These are phyloP conservation scores for Candida suzukii DNA, from an alignment of 805 yeast genomes.

Conservation along the genomic window DNA sequence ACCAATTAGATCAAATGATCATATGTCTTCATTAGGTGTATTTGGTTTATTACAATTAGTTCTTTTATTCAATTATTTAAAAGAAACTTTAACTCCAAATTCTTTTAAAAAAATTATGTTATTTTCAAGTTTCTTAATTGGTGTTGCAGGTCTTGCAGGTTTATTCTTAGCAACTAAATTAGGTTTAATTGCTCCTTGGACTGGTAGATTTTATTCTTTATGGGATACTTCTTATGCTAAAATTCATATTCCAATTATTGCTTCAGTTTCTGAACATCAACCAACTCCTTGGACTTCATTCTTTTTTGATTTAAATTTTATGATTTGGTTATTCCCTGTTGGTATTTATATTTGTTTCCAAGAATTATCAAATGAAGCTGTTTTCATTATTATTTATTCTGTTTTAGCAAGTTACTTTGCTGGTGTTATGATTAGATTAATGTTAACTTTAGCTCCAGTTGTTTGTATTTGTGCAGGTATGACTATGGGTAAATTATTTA, in stretches of 20 bases:
- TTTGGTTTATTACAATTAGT: constrained; percentile 92
- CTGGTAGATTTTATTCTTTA: constrained; percentile 95
- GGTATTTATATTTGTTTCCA: constrained; percentile 89
- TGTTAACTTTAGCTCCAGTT: constrained; percentile 94
- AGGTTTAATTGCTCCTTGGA: constrained; percentile 98
- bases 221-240: constrained; percentile 99
- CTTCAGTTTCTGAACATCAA: constrained; percentile 98
- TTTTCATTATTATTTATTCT: constrained; percentile 84
- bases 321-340: constrained; percentile 98
- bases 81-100: constrained; percentile 59
- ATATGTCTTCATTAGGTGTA: constrained; percentile 96
- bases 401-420: constrained; percentile 96
- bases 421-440: constrained; percentile 97
- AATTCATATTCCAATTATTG: constrained; percentile 96
- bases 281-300: constrained; percentile 99
- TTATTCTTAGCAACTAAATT: constrained; percentile 76
- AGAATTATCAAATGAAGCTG: constrained; percentile 86
- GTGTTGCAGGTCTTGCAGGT: constrained; percentile 59
- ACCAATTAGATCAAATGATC: constrained; percentile 96
- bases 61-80: constrained; percentile 77
- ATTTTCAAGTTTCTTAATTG: constrained; percentile 50
- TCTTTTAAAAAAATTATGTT: constrained; percentile 67
- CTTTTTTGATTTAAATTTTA: constrained; percentile 85
- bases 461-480: constrained; percentile 91
- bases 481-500: constrained; percentile 78